Evolutionary conservation across 169 alveolate genomes (phyloP).

Genomic region (Pseudocohnilembus persalinus): DNA sequence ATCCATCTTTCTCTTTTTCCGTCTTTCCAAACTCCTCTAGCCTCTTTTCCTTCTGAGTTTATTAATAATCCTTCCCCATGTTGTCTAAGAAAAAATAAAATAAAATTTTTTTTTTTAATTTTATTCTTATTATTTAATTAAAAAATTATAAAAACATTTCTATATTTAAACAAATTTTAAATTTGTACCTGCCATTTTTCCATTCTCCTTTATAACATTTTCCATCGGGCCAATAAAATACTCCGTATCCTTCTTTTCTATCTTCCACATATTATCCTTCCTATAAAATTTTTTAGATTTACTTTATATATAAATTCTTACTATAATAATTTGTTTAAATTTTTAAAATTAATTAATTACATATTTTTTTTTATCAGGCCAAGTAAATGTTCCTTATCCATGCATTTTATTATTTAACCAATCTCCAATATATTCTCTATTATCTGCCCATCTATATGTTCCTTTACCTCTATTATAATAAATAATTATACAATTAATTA

Average conservation of each 20-base stretch:
- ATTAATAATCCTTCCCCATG: neutral
- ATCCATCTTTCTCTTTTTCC: neutral
- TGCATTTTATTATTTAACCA: conserved; percentile 68
- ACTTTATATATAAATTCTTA: neutral
- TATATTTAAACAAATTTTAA: too few relatives aligned
- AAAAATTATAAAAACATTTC: neutral
- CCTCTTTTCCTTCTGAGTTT: neutral
- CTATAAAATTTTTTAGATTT: too few relatives aligned
- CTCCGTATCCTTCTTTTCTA: conserved; percentile 71
- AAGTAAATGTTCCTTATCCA: conserved; percentile 69
- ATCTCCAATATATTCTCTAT: conserved; percentile 77
- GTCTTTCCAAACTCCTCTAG: neutral
- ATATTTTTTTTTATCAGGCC: conserved; percentile 79
- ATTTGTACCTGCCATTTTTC: conserved; percentile 58
- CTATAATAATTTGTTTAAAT: neutral
- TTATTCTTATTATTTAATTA: too few relatives aligned
- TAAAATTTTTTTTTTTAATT: too few relatives aligned
- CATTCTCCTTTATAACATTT: conserved; percentile 64
- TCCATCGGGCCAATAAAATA: conserved; percentile 59
- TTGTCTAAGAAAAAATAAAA: neutral
- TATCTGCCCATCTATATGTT: conserved; percentile 70
- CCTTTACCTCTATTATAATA: conserved; percentile 72
- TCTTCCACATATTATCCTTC: conserved; percentile 52
- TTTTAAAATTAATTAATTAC: conserved; percentile 30
- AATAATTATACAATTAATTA: conserved; percentile 1